Conservation (phyloP, 108 stramenopile species). For the Stephanodiscus triporus region DNA sequence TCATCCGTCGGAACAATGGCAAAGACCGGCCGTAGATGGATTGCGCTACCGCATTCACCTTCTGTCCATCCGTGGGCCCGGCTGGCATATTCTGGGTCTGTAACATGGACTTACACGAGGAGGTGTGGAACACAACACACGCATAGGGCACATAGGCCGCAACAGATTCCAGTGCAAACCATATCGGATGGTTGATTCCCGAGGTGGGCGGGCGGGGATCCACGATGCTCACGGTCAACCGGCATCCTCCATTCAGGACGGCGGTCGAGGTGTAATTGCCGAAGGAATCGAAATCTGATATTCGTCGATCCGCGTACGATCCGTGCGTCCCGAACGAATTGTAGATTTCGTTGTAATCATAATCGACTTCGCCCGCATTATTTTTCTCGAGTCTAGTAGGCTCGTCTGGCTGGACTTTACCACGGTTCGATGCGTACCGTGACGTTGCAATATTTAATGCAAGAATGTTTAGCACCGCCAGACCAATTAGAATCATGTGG, state of each 20-base stretch:
- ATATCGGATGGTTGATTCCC: background rate
- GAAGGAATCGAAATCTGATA: background rate
- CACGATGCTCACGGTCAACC: background rate
- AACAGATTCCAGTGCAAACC: background rate
- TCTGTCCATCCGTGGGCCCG: background rate
- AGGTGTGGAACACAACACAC: background rate
- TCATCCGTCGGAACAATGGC: constrained; percentile 5
- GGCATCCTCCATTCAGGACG: background rate
- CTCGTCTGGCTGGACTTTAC: too few species aligned
- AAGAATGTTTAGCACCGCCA: too few species aligned
- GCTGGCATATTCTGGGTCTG: background rate
- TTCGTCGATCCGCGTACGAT: background rate
- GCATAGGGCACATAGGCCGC: background rate
- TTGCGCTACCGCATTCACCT: background rate
- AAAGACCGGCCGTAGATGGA: background rate
- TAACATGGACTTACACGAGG: background rate
- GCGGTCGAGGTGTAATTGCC: background rate
- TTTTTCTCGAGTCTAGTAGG: too few species aligned
- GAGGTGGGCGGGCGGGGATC: background rate
- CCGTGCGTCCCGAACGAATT: background rate
- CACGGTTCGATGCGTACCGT: too few species aligned
- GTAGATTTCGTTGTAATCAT: background rate
- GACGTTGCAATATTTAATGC: too few species aligned
- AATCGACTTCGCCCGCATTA: too few species aligned
- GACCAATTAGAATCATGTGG: too few species aligned